phyloP scores from a whole-genome alignment of 176 grass and related monocot genomes.

The Poa annua region DNA sequence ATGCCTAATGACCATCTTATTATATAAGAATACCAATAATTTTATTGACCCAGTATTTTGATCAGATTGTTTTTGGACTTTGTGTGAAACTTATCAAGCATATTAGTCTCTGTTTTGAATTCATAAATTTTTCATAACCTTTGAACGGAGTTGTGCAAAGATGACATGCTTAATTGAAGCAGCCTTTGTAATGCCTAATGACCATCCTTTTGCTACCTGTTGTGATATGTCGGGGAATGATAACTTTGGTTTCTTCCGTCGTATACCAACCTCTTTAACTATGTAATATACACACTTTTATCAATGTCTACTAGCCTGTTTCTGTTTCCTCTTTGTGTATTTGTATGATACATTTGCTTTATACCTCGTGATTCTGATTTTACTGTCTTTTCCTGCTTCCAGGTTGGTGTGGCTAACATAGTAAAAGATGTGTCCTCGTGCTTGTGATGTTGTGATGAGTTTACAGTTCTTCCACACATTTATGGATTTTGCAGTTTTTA shows the following conservation, averaged over 20 bases:
- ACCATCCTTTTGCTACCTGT: not conserved
- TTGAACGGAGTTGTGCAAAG: no score
- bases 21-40: not conserved
- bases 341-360: not conserved
- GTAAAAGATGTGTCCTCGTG: no score
- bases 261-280: not conserved
- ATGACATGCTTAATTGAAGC: no score
- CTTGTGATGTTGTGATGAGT: no score
- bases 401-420: slow-evolving; percentile 13
- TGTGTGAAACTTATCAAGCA: no score
- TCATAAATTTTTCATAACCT: no score
- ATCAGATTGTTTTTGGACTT: no score
- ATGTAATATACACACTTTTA: not conserved
- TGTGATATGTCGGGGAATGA: not conserved
- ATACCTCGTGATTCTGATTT: slow-evolving; percentile 20
- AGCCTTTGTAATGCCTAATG: not conserved
- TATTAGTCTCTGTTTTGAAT: no score
- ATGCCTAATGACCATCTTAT: no score
- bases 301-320: not conserved
- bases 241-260: not conserved
- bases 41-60: not conserved
- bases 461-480: no score
- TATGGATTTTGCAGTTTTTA: no score
- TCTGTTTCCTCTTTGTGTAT: not conserved
- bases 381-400: not conserved